Conservation (phyloP, 441 rosid species). For the Kokia cookei region DNA sequence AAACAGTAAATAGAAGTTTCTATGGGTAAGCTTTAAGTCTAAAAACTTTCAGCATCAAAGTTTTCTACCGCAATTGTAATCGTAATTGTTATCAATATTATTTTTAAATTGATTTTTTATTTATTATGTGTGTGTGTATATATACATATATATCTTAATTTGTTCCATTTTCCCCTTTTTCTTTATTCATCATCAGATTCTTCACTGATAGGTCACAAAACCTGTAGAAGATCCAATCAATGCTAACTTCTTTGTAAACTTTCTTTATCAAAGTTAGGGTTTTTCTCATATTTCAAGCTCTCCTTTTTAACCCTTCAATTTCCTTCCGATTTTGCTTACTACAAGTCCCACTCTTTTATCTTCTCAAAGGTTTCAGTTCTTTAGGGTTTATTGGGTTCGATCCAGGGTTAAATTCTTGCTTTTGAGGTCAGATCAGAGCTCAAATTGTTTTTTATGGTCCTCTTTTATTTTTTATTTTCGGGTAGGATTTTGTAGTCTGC, state of each 20-base stretch:
- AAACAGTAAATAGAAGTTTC: not conserved
- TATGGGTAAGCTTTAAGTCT: not conserved
- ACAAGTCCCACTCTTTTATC: not conserved
- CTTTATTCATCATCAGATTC: conserved; percentile 38
- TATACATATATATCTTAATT: not conserved
- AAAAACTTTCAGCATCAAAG: not conserved
- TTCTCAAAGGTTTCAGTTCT: conserved; percentile 10
- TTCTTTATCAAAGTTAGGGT: conserved; percentile 26
- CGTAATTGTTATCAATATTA: not conserved
- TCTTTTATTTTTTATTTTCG: not conserved
- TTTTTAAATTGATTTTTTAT: not conserved
- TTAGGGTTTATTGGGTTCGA: conserved; percentile 19
- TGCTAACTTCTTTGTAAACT: conserved; percentile 16
- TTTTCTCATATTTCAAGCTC: conserved; percentile 1
- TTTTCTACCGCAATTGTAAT: not conserved
- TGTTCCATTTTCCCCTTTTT: not conserved
- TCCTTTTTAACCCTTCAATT: conserved; percentile 1
- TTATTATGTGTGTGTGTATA: not conserved
- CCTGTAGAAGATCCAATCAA: conserved; percentile 39
- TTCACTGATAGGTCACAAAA: conserved; percentile 24
- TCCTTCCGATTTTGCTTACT: not conserved
- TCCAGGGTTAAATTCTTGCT: conserved; percentile 6
- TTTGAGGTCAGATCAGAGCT: conserved; percentile 36
- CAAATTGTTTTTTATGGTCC: conserved; percentile 10
- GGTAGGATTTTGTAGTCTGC: not conserved